phyloP scores from a whole-genome alignment of 805 yeast genomes.

The Pichia manshurica region DNA sequence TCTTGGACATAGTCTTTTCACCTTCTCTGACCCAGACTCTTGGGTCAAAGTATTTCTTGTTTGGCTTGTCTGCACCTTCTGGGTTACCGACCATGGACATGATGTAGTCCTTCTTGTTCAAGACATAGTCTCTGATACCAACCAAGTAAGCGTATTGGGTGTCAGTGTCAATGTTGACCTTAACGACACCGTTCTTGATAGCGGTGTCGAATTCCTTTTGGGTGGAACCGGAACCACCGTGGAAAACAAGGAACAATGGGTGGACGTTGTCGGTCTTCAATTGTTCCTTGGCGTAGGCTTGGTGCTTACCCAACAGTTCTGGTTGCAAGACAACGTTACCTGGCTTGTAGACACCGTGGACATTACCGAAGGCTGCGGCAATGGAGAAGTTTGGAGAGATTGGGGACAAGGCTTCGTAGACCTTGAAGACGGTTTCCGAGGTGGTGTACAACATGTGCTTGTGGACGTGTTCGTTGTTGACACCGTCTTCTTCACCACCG shows the following conservation, averaged over 20 bases:
- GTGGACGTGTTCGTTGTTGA: conserved; percentile 91
- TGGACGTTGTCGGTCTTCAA: conserved; percentile 42
- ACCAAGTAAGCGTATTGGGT: conserved; percentile 95
- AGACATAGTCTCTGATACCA: conserved; percentile 97
- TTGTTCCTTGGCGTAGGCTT: conserved; percentile 74
- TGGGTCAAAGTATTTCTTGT: conserved; percentile 99
- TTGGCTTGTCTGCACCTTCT: conserved; percentile 98
- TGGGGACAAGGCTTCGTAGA: conserved; percentile 82
- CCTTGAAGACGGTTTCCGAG: conserved; percentile 90
- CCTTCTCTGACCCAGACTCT: conserved; percentile 99
- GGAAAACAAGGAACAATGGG: conserved; percentile 97
- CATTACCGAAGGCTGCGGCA: conserved; percentile 99
- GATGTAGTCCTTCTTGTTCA: conserved; percentile 93
- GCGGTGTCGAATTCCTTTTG: conserved; percentile 88
- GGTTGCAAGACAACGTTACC: conserved; percentile 96
- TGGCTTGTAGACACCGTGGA: conserved; percentile 99
- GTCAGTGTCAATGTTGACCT: conserved; percentile 99
- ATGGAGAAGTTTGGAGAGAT: conserved; percentile 97
- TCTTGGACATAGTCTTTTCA: conserved; percentile 93
- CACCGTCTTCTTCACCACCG: conserved; percentile 99
- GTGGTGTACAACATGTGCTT: conserved; percentile 87
- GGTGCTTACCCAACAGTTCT: conserved; percentile 92
- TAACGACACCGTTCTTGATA: conserved; percentile 90
- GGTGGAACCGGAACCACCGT: conserved; percentile 99
- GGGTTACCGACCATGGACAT: conserved; percentile 94